A percentile compares a stretch with the other conserved stretches of the same genome.
Conservation (phyloP, 2,329 filamentous ascomycete species). For the Anthostomella pinea region DNA sequence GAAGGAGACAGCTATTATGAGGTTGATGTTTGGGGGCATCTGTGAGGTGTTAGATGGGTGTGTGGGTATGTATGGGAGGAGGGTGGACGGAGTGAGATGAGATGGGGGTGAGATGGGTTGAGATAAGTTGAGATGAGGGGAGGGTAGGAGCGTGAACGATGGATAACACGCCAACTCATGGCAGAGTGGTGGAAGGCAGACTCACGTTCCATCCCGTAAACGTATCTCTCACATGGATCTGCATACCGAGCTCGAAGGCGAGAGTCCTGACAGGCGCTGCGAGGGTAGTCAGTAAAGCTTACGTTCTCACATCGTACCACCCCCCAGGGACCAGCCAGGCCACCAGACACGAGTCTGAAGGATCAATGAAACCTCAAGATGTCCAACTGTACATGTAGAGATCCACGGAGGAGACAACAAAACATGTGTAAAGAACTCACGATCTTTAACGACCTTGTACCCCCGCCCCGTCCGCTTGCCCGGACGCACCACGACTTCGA, state of each 20-base stretch:
- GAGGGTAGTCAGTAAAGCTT: slow-evolving; percentile 6
- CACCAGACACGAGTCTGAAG: too few relatives aligned
- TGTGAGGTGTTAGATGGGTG: slow-evolving; percentile 27
- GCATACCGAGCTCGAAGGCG: slow-evolving; percentile 62
- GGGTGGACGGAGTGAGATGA: neutral
- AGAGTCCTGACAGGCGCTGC: slow-evolving; percentile 70
- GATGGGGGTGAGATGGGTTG: slow-evolving; percentile 1
- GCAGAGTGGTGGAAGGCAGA: slow-evolving; percentile 4
- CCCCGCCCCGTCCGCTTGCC: slow-evolving; percentile 77
- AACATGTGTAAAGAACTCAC: slow-evolving; percentile 39
- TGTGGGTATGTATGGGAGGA: neutral
- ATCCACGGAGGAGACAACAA: neutral
- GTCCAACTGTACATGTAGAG: neutral
- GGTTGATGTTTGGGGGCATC: slow-evolving; percentile 63
- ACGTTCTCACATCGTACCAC: neutral
- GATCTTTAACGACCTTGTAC: slow-evolving; percentile 62
- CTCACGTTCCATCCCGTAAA: slow-evolving; percentile 78
- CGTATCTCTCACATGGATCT: slow-evolving; percentile 72
- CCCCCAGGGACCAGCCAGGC: neutral
- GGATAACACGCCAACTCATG: too few relatives aligned
- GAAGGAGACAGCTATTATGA: slow-evolving; percentile 92
- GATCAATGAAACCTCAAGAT: too few relatives aligned
- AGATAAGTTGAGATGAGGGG: neutral
- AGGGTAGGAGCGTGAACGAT: neutral
- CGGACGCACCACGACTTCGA: slow-evolving; percentile 82